Evolutionary conservation across 2,329 filamentous ascomycete genomes (phyloP), one percentile per base, ranked within the genome.

Genomic region (Ceratocystis variospora): DNA sequence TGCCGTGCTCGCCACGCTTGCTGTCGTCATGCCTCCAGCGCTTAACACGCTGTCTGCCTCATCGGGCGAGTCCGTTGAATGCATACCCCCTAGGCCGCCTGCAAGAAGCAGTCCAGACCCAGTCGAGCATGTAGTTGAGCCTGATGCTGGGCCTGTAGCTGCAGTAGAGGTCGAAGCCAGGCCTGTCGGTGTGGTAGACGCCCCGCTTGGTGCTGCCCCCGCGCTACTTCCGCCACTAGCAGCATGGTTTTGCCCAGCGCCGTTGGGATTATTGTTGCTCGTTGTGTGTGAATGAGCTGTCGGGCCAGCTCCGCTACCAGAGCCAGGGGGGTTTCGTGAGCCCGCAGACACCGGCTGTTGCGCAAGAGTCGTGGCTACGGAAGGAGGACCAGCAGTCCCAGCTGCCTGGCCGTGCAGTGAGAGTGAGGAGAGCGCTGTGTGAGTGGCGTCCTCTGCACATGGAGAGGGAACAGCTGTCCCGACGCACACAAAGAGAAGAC

Each of bases 401-500:
- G 48, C 48, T 53, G 48, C 62, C 22, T 64, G 45, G 31, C 62
- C 55, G 19, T 57, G 31, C 33, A 45, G 25, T 22, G 63, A 65
- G 25, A 59, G 55, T n/a, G 53, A 71, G 69, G 45, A 33, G 10
- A 48, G 45, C 25, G 62, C 25, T 31, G 45, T 10, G 45, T 48
- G 62, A 4, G 45, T 33, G n/a, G 62, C 28, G 31, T 55, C 46
- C 41, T 67, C 69, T 55, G 59, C 55, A 1, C 44, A 68, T 12
- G 69, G 65, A 53, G 71, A 72, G 31, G 64, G 19, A 10, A 50
- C 71, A 2, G 77, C 71, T 1, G 80, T 77, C 0, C 83, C 83
- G 50, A 86, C 79, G 70, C 81, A 84, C 61, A 86, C 81, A 69
- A 87, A 84, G 46, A 87, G 76, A 59, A 87, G 77, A 19, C 83